Evolutionary conservation across 2,329 filamentous ascomycete species (phyloP).

Genomic region (Aspergillus piperis): DNA sequence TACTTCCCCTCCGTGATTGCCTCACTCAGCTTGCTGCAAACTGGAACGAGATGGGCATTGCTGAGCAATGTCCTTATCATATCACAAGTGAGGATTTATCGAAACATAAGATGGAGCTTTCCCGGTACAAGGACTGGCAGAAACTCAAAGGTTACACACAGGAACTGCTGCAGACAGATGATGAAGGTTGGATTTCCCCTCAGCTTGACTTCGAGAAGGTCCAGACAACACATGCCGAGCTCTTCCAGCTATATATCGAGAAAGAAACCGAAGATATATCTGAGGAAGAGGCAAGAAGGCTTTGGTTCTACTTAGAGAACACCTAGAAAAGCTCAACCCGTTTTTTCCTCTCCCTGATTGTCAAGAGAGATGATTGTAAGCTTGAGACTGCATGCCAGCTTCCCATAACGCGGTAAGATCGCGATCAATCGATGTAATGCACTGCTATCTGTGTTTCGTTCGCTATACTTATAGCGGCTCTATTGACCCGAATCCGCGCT

Average conservation of each 20-base stretch:
- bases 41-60: slow-evolving; percentile 10
- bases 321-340: not conserved
- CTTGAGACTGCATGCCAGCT: too few relatives aligned
- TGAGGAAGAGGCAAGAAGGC: slow-evolving; percentile 16
- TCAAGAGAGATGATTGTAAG: too few relatives aligned
- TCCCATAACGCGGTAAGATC: too few relatives aligned
- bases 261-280: slow-evolving; percentile 5
- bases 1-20: slow-evolving; percentile 20
- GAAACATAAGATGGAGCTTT: slow-evolving; percentile 15
- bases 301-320: slow-evolving; percentile 10
- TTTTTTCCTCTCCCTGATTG: too few relatives aligned
- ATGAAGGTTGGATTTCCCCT: slow-evolving; percentile 22
- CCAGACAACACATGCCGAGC: slow-evolving; percentile 13
- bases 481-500: too few relatives aligned
- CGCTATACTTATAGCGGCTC: too few relatives aligned
- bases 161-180: slow-evolving; percentile 20
- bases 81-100: slow-evolving; percentile 10
- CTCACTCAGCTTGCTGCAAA: slow-evolving; percentile 12
- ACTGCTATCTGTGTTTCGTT: too few relatives aligned
- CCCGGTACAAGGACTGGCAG: slow-evolving; percentile 18
- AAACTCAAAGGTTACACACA: slow-evolving; percentile 19
- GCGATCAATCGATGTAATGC: too few relatives aligned
- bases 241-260: slow-evolving; percentile 19
- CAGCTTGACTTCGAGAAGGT: slow-evolving; percentile 22
- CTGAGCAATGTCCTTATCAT: slow-evolving; percentile 6